phyloP scores from a whole-genome alignment of 306 rosid genomes.

The Biancaea sappan region DNA sequence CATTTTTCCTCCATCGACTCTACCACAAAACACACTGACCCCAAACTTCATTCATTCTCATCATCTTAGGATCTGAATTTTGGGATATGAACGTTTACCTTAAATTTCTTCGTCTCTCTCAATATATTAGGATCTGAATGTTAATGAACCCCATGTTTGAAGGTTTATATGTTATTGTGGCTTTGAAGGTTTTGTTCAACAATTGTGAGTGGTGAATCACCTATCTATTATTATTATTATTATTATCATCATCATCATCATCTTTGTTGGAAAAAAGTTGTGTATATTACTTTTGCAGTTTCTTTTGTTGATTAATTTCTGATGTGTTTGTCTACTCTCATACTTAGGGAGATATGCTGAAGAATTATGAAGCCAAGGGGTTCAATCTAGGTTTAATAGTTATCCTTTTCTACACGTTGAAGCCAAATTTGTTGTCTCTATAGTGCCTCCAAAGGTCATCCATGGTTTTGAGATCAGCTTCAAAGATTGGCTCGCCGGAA shows the following conservation, averaged over 20 bases:
- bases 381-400: slow-evolving; percentile 87
- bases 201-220: slow-evolving; percentile 2
- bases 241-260: no score
- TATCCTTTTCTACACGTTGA: no score
- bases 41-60: no score
- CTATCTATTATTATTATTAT: background rate
- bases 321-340: slow-evolving; percentile 17
- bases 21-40: no score
- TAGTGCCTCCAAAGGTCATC: no score
- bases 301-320: slow-evolving; percentile 11
- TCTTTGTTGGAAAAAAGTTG: background rate
- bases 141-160: background rate
- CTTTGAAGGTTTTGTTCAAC: slow-evolving; percentile 22
- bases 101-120: background rate
- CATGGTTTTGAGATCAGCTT: no score
- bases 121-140: background rate
- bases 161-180: background rate
- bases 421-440: no score
- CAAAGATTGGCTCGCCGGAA: no score
- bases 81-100: background rate
- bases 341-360: slow-evolving; percentile 48
- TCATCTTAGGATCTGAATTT: no score
- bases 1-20: no score
- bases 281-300: background rate
- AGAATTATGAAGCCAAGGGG: slow-evolving; percentile 67